phyloP scores from a whole-genome alignment of 805 yeast species.

The Tetrapisispora fleetii region DNA sequence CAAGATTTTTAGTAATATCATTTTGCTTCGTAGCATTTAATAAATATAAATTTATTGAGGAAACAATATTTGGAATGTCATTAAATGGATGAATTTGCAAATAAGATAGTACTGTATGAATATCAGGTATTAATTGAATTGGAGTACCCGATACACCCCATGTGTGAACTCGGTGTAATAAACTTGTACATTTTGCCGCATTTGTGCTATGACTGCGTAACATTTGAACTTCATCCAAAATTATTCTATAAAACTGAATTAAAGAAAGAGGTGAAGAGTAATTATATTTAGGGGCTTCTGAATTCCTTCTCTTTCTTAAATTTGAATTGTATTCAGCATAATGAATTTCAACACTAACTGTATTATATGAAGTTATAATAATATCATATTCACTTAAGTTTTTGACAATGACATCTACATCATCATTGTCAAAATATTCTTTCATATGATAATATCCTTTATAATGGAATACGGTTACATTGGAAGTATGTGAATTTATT shows the following conservation, averaged over 20 bases:
- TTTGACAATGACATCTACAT: constrained; percentile 35
- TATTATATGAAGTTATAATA: constrained; percentile 68
- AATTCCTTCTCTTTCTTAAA: constrained; percentile 24
- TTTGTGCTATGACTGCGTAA: constrained; percentile 59
- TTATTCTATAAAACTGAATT: constrained; percentile 79
- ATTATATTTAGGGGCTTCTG: constrained; percentile 32
- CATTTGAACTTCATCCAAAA: constrained; percentile 93
- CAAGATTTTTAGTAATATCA: too few relatives aligned
- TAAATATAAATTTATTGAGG: background rate
- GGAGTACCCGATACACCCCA: constrained; percentile 99
- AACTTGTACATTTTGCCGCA: constrained; percentile 69
- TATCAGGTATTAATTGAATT: constrained; percentile 56
- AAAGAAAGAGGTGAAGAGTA: constrained; percentile 76
- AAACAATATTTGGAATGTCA: constrained; percentile 19
- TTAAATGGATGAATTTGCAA: constrained; percentile 59
- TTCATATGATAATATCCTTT: constrained; percentile 41
- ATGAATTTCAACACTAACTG: constrained; percentile 66
- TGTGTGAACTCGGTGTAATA: constrained; percentile 76
- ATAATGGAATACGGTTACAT: constrained; percentile 52
- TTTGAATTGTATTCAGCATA: constrained; percentile 62
- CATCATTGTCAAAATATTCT: constrained; percentile 12
- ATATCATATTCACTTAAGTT: constrained; percentile 56
- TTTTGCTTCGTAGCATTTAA: background rate
- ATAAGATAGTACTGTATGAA: constrained; percentile 62
- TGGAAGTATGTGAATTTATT: constrained; percentile 35